phyloP scores from a whole-genome alignment of 202 grass and related monocot genomes.

The Panicum virgatum region DNA sequence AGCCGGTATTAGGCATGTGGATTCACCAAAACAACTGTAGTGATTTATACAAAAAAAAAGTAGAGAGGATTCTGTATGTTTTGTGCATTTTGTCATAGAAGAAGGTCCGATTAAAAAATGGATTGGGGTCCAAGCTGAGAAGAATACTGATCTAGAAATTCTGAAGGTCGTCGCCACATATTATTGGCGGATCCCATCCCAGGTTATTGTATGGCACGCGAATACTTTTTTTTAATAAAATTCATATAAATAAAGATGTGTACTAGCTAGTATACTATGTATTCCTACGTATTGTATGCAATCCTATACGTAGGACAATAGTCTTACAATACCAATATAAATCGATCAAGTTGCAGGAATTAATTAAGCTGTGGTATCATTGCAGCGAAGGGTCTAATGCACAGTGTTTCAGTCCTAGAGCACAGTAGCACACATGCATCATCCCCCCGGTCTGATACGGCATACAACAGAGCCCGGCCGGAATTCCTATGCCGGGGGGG shows the following conservation, averaged over 20 bases:
- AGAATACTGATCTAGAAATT: neutral
- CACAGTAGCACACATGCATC: neutral
- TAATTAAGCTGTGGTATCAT: neutral
- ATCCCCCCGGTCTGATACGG: neutral
- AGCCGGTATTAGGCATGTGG: too few species aligned
- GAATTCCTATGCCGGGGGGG: neutral
- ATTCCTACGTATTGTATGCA: neutral
- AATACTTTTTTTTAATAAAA: neutral
- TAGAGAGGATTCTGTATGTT: neutral
- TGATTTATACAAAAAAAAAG: neutral
- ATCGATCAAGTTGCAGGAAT: neutral
- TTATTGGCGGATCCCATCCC: neutral
- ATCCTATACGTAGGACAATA: neutral
- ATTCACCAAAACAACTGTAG: slow-evolving; percentile 28
- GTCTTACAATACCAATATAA: slow-evolving; percentile 8
- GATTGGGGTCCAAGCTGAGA: neutral
- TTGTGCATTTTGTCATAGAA: neutral
- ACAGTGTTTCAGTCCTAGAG: neutral
- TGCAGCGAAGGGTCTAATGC: neutral
- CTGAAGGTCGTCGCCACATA: neutral
- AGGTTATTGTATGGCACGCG: neutral
- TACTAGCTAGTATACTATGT: too few species aligned
- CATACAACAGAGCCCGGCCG: neutral
- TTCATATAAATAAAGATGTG: neutral
- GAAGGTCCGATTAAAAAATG: neutral